Percentiles rank a stretch among this genome's conserved stretches.
Evolutionary conservation across 78 protist genomes (phyloP).

Genomic region (Dictyostelium purpureum): DNA sequence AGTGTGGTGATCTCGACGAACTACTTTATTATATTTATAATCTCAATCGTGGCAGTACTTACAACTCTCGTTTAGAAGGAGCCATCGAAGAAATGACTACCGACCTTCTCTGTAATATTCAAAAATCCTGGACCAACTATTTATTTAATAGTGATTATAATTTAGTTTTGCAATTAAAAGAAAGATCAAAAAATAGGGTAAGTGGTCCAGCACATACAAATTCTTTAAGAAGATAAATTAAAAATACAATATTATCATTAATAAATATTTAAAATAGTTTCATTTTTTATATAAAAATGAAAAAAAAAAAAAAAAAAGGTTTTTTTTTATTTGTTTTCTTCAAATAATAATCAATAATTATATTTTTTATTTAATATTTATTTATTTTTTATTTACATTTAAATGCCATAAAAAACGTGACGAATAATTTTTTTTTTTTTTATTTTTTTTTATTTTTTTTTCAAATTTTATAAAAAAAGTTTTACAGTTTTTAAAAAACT

Average conservation of each 20-base stretch:
- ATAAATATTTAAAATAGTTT: no score
- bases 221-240: neutral
- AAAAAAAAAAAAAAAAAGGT: neutral
- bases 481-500: neutral
- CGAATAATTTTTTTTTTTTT: neutral
- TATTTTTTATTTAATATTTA: neutral
- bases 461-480: neutral
- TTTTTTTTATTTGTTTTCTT: neutral
- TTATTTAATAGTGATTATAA: slow-evolving; percentile 41
- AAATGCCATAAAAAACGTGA: no score
- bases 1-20: slow-evolving; percentile 68
- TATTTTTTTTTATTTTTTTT: neutral
- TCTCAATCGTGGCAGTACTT: slow-evolving; percentile 39
- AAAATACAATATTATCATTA: neutral
- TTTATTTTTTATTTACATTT: neutral
- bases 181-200: slow-evolving; percentile 56
- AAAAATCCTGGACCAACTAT: slow-evolving; percentile 68
- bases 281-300: no score
- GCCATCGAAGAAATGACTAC: slow-evolving; percentile 77
- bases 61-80: slow-evolving; percentile 42
- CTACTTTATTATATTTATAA: slow-evolving; percentile 36
- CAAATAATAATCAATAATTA: no score
- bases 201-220: slow-evolving; percentile 41
- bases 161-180: slow-evolving; percentile 53
- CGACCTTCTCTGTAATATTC: slow-evolving; percentile 26